Base-by-base conservation (phyloP, 164 flowering plant genomes). In the Macadamia tetraphylla region DNA sequence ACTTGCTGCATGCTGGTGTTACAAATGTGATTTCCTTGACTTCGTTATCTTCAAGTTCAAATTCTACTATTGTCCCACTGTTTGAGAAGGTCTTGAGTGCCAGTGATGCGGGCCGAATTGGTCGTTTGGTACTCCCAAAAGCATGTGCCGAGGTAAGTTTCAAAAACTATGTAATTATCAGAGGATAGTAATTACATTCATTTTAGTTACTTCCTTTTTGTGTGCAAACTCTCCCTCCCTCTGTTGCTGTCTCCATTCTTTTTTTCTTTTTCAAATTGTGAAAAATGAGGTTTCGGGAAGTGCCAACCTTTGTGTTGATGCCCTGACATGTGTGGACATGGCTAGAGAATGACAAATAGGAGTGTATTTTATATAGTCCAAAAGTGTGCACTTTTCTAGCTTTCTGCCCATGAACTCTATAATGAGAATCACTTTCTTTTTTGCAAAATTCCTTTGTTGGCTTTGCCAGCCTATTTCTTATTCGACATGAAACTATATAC, bases 41-140 rank as follows among this genome's bases (percentile, higher is more conserved):
- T 62, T 31, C 70, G 58, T 53, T 53, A 35, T 62, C 29, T 71
- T 68, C 30, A 60, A 94, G 98, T 72, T 89, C 91, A 70, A 92
- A 92, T 68, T 90, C 98, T 18, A 86, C 86, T 48, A 83, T 94
- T 60, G 92, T 87, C 44, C 99, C 99, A 46, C 73, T 94, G 67
- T 94, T 94, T 74, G 98, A 94, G 88, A 94, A 94, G 85, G 86
- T 87, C 77, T 79, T 94, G 73, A 94, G 99, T 84, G 98, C 99
- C 70, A 94, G 99, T 85, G 99, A 94, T 81, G 99, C 98, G 53
- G 97, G 99, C 62, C 88, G 99, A 70, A 94, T 94, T 73, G 99
- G 99, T 64, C 97, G 97, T 43, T 75, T 94, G 72, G 99, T 94
- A 74, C 96, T 94, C 65, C 98, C 98, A 51, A 94, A 94, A 88